Conservation (phyloP, 2,329 filamentous ascomycete species). For the Arthrobotrys sphaeroides region DNA sequence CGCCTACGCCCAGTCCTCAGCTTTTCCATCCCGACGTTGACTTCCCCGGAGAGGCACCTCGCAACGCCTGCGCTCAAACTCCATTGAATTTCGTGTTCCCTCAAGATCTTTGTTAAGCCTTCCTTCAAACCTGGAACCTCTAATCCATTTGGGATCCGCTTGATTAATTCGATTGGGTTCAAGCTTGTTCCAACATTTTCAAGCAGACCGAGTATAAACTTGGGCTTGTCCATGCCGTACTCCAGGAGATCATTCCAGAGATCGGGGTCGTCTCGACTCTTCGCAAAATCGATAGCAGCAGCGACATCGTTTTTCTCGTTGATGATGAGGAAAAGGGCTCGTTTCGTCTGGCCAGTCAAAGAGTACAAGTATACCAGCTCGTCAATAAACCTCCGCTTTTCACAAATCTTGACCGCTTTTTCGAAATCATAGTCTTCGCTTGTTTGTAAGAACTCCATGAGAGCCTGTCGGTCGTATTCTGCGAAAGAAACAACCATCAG, state of each 20-base stretch:
- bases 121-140: slow-evolving; percentile 91
- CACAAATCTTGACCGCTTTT: slow-evolving; percentile 80
- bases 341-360: slow-evolving; percentile 92
- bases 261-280: slow-evolving; percentile 89
- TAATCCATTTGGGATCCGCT: slow-evolving; percentile 88
- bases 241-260: slow-evolving; percentile 94
- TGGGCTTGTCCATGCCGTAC: slow-evolving; percentile 97
- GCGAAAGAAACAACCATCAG: slow-evolving; percentile 87
- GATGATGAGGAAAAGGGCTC: slow-evolving; percentile 90
- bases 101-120: slow-evolving; percentile 87
- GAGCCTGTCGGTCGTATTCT: slow-evolving; percentile 77
- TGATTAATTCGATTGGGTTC: slow-evolving; percentile 87
- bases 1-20: slow-evolving; percentile 81
- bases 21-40: slow-evolving; percentile 81
- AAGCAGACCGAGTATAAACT: slow-evolving; percentile 88
- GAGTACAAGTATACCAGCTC: slow-evolving; percentile 96
- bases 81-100: slow-evolving; percentile 94
- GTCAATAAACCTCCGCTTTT: slow-evolving; percentile 80
- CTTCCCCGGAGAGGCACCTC: slow-evolving; percentile 84
- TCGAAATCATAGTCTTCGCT: slow-evolving; percentile 91
- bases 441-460: slow-evolving; percentile 86
- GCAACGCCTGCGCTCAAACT: slow-evolving; percentile 92
- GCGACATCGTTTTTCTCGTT: slow-evolving; percentile 90
- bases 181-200: slow-evolving; percentile 95
- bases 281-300: slow-evolving; percentile 92